A percentile compares a stretch with the other conserved stretches of the same genome.
Evolutionary conservation across 345 rosid species (phyloP).

Genomic region (Noccaea caerulescens): DNA sequence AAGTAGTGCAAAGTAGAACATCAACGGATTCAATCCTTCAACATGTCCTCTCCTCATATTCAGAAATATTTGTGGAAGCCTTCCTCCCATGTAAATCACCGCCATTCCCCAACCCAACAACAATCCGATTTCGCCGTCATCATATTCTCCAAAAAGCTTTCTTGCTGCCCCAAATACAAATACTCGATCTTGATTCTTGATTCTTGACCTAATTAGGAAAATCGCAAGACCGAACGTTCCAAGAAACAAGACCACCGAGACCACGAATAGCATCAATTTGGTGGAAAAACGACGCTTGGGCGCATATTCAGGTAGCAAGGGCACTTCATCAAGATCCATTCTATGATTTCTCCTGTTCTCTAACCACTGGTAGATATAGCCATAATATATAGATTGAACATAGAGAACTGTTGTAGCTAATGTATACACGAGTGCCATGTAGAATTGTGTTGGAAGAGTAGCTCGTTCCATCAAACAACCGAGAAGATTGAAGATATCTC

Average conservation of each 20-base stretch:
- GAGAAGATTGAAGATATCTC: slow-evolving; percentile 83
- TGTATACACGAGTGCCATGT: slow-evolving; percentile 82
- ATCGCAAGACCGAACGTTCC: slow-evolving; percentile 53
- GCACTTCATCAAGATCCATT: slow-evolving; percentile 65
- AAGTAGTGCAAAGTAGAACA: slow-evolving; percentile 81
- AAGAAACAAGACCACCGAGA: slow-evolving; percentile 55
- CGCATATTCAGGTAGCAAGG: slow-evolving; percentile 56
- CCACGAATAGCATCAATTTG: slow-evolving; percentile 70
- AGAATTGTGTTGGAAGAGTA: slow-evolving; percentile 85
- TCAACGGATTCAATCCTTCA: slow-evolving; percentile 81
- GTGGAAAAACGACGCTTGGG: slow-evolving; percentile 50
- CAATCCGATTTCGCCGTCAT: slow-evolving; percentile 50
- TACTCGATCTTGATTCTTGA: slow-evolving; percentile 47
- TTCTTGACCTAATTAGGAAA: slow-evolving; percentile 20
- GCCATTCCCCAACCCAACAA: slow-evolving; percentile 91
- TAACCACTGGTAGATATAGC: slow-evolving; percentile 59
- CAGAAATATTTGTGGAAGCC: slow-evolving; percentile 84
- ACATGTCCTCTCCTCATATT: slow-evolving; percentile 82
- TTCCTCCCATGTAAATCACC: slow-evolving; percentile 85
- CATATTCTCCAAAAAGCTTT: slow-evolving; percentile 56
- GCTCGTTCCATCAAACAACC: slow-evolving; percentile 88
- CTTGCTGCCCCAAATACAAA: slow-evolving; percentile 55
- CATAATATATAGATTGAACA: slow-evolving; percentile 69
- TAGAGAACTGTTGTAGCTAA: slow-evolving; percentile 55
- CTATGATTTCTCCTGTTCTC: slow-evolving; percentile 47